These are phyloP conservation scores for Metschnikowia vanudenii DNA, from an alignment of 805 yeast species.

Conservation along the genomic window DNA sequence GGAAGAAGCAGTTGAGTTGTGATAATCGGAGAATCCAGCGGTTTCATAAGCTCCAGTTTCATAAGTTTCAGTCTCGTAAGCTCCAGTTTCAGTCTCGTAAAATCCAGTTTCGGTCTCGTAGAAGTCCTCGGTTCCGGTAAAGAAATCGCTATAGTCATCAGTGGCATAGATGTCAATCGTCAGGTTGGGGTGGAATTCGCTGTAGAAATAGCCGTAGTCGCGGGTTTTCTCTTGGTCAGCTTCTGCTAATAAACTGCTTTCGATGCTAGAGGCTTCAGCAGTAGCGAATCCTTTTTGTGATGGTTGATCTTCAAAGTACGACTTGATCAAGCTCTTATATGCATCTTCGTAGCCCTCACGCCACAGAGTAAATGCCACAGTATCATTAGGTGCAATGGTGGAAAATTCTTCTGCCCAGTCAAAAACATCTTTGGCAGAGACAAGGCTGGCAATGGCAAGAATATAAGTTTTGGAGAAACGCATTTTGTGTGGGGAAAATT, in stretches of 20 bases:
- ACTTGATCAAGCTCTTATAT: not conserved
- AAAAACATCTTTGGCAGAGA: not conserved
- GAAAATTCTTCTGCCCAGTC: not conserved
- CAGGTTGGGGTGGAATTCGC: not conserved
- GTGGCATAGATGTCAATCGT: slow-evolving; percentile 3
- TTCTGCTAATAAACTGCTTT: slow-evolving; percentile 1
- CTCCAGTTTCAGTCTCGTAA: not conserved
- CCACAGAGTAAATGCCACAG: slow-evolving; percentile 2
- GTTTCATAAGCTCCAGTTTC: slow-evolving; percentile 2
- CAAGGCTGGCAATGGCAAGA: not conserved
- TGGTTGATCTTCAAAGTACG: not conserved
- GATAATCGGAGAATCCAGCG: not conserved
- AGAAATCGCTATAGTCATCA: not conserved
- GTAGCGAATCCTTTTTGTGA: not conserved
- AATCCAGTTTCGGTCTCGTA: not conserved
- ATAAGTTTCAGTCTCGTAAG: not conserved
- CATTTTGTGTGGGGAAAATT: not conserved
- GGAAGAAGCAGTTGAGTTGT: too few relatives aligned
- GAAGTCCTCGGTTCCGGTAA: too few relatives aligned
- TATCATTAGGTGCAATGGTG: not conserved
- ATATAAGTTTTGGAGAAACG: not conserved
- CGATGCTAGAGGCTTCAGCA: not conserved
- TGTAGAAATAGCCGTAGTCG: slow-evolving; percentile 1
- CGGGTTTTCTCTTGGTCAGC: slow-evolving; percentile 2
- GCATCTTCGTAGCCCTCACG: slow-evolving; percentile 1